These are phyloP conservation scores for Malus hybrid DNA, from an alignment of 331 rosid genomes.

Conservation along the genomic window DNA sequence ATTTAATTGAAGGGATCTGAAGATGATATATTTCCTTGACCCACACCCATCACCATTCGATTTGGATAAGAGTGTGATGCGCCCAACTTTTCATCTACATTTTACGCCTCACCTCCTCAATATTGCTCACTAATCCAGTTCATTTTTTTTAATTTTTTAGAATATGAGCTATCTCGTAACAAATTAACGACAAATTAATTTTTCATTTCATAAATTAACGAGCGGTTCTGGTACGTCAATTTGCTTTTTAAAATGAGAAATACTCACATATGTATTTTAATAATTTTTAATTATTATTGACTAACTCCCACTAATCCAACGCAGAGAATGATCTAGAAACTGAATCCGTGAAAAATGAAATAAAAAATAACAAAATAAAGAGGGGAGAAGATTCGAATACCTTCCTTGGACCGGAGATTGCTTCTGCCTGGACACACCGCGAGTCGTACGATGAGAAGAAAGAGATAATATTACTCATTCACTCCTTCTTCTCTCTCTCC, in stretches of 20 bases:
- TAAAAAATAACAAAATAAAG: too few species aligned
- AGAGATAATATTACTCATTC: slow-evolving; percentile 1
- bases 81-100: not conserved
- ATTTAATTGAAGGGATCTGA: too few species aligned
- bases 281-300: too few species aligned
- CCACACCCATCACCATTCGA: not conserved
- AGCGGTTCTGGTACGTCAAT: too few species aligned
- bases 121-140: not conserved
- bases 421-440: not conserved
- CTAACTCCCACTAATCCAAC: too few species aligned
- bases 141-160: too few species aligned
- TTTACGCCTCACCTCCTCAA: not conserved
- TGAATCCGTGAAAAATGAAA: not conserved
- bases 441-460: not conserved
- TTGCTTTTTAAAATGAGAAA: too few species aligned
- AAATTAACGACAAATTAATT: too few species aligned
- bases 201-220: too few species aligned
- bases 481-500: not conserved
- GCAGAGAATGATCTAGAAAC: not conserved
- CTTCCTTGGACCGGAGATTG: not conserved
- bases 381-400: not conserved
- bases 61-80: not conserved
- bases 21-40: too few species aligned
- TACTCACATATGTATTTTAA: too few species aligned
- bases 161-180: too few species aligned